These are phyloP conservation scores for Flaveria ramosissima DNA, from an alignment of 129 eudicot species.

Conservation along the genomic window DNA sequence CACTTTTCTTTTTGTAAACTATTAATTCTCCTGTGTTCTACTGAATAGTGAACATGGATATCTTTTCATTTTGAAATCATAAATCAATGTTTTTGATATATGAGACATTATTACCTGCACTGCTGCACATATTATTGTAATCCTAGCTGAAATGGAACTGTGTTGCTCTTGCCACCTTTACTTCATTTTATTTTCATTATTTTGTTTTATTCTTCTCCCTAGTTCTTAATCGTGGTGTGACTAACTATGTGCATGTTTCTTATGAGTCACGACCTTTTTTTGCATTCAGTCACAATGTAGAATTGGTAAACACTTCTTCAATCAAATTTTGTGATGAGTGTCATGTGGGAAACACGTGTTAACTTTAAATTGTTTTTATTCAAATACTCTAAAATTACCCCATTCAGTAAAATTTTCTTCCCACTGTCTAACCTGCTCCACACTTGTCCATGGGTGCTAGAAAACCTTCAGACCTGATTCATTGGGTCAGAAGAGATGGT, in stretches of 20 bases:
- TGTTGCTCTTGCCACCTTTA: background rate
- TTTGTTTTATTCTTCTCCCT: background rate
- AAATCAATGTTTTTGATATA: background rate
- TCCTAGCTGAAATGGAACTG: conserved; percentile 9
- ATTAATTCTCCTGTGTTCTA: background rate
- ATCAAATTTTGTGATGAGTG: background rate
- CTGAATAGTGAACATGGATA: background rate
- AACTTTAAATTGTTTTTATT: background rate
- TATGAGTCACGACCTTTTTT: background rate
- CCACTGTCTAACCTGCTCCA: background rate
- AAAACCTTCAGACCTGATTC: background rate
- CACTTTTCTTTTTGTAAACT: conserved; percentile 14
- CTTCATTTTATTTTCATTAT: background rate
- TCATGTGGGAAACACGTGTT: background rate
- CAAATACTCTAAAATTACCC: background rate
- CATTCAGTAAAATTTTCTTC: background rate
- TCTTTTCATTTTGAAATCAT: background rate
- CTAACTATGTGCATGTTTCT: background rate
- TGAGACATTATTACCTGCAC: background rate
- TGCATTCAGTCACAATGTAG: background rate
- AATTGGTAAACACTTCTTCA: background rate
- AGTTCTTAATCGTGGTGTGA: background rate
- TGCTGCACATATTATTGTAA: background rate
- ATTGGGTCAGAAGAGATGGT: background rate
- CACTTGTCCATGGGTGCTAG: background rate